Conservation (phyloP, 495 filamentous ascomycete species). For the Geoglossum glabrum region DNA sequence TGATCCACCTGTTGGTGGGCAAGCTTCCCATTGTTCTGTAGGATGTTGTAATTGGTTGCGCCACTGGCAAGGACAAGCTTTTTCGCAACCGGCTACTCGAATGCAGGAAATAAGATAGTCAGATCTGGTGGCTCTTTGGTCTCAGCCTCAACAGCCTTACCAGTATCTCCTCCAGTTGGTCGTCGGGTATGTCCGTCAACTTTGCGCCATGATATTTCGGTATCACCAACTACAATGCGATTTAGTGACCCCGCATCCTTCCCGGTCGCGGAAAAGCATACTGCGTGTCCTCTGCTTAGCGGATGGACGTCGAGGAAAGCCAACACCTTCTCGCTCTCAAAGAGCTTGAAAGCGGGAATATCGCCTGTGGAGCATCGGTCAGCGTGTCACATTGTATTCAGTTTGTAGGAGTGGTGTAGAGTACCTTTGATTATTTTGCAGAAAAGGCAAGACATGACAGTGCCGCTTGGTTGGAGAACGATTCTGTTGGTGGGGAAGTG, state of each 20-base stretch:
- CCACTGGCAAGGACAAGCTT: slow-evolving; percentile 61
- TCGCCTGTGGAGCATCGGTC: slow-evolving; percentile 2
- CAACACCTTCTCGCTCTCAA: slow-evolving; percentile 72
- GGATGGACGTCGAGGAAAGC: slow-evolving; percentile 96
- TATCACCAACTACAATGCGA: slow-evolving; percentile 59
- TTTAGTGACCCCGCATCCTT: neutral
- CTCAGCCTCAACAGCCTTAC: slow-evolving; percentile 21
- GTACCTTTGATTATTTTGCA: slow-evolving; percentile 94
- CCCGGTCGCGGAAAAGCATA: neutral
- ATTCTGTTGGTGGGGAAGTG: neutral
- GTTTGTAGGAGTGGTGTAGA: slow-evolving; percentile 1
- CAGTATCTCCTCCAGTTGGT: slow-evolving; percentile 63
- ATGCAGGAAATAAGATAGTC: neutral
- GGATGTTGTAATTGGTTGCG: slow-evolving; percentile 67
- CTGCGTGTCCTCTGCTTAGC: slow-evolving; percentile 50
- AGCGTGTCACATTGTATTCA: neutral
- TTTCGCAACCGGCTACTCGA: slow-evolving; percentile 57
- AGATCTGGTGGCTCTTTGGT: neutral
- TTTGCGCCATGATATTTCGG: slow-evolving; percentile 91
- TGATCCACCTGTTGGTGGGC: slow-evolving; percentile 95
- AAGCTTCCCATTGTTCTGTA: slow-evolving; percentile 87
- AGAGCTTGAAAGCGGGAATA: slow-evolving; percentile 7
- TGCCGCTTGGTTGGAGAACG: neutral
- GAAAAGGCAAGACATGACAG: slow-evolving; percentile 56
- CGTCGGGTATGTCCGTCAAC: slow-evolving; percentile 84